Conservation (phyloP, 495 filamentous ascomycete genomes). For the Penicillium diatomitis region DNA sequence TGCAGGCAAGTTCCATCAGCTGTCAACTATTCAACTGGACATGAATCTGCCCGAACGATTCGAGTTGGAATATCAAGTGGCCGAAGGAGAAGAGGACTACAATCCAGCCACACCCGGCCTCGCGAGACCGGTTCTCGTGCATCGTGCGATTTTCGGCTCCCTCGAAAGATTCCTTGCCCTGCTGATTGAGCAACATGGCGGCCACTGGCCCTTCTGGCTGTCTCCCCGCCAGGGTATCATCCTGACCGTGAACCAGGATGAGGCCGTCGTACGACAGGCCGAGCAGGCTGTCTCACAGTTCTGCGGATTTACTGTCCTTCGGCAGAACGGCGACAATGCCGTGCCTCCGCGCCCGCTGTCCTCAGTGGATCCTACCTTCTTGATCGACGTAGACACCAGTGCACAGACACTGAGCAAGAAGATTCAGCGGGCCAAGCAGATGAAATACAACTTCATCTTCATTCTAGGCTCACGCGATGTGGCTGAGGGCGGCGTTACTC, state of each 20-base stretch:
- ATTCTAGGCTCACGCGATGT: constrained; percentile 57
- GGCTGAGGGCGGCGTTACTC: constrained; percentile 31
- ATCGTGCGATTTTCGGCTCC: constrained; percentile 80
- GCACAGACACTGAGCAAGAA: constrained; percentile 56
- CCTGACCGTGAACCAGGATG: constrained; percentile 61
- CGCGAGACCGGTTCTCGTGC: constrained; percentile 74
- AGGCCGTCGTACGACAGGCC: constrained; percentile 50
- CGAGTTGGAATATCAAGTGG: constrained; percentile 56
- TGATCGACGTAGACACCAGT: constrained; percentile 65
- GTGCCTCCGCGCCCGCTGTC: constrained; percentile 24
- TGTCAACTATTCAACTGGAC: constrained; percentile 87
- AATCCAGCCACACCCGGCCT: constrained; percentile 58
- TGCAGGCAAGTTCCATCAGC: constrained; percentile 83
- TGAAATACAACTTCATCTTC: constrained; percentile 66
- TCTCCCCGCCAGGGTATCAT: constrained; percentile 75
- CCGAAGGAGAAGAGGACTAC: constrained; percentile 49
- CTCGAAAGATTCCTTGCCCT: constrained; percentile 82
- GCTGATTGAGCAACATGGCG: constrained; percentile 74
- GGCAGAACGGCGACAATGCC: constrained; percentile 7
- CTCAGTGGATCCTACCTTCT: constrained; percentile 42
- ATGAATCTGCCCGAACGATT: constrained; percentile 88
- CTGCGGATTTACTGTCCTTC: constrained; percentile 25
- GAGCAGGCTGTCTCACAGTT: constrained; percentile 31
- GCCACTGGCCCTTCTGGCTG: constrained; percentile 86
- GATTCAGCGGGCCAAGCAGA: constrained; percentile 58